Conservation (phyloP, 805 yeast species). For the Wickerhamomyces tratensis region DNA sequence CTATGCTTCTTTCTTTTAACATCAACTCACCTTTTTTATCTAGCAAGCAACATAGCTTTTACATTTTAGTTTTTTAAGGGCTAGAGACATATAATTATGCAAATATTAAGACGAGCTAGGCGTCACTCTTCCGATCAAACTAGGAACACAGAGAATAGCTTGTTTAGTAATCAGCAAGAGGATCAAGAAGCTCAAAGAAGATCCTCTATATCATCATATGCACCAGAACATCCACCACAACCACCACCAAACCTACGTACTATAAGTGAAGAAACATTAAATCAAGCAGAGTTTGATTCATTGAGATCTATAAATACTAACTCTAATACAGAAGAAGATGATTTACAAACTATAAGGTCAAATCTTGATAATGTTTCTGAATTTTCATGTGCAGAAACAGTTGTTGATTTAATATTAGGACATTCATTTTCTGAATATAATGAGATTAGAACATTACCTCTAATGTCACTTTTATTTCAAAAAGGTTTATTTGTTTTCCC, state of each 20-base stretch:
- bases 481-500: slow-evolving; percentile 30
- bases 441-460: slow-evolving; percentile 20
- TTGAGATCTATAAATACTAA: too few species aligned
- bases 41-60: too few species aligned
- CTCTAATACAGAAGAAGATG: too few species aligned
- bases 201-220: background rate
- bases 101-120: too few species aligned
- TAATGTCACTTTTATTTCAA: slow-evolving; percentile 22
- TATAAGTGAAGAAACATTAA: background rate
- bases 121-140: too few species aligned
- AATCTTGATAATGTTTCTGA: background rate
- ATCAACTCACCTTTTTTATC: too few species aligned
- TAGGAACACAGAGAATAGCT: too few species aligned
- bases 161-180: too few species aligned
- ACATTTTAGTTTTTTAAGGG: too few species aligned
- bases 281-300: background rate
- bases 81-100: too few species aligned
- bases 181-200: background rate
- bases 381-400: slow-evolving; percentile 9
- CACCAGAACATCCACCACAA: background rate
- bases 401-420: slow-evolving; percentile 15
- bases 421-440: slow-evolving; percentile 14
- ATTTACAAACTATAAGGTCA: too few species aligned
- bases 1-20: too few species aligned
- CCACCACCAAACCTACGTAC: background rate